Conservation (phyloP, 2,329 filamentous ascomycete genomes). For the Fusarium citri region DNA sequence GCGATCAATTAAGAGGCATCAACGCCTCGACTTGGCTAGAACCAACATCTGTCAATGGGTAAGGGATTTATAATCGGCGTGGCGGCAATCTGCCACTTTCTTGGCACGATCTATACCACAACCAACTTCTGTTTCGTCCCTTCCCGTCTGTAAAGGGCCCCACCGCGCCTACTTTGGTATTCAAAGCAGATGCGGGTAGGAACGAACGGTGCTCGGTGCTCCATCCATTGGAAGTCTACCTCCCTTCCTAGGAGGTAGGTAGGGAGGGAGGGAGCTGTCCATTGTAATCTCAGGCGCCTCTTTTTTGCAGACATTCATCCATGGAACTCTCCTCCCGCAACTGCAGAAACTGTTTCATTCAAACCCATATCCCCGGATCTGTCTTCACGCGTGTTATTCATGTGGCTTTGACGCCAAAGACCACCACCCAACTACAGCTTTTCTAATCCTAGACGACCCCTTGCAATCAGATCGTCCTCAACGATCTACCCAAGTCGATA, state of each 20-base stretch:
- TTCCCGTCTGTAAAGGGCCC: constrained; percentile 10
- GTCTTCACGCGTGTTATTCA: background rate
- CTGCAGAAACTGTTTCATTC: constrained; percentile 3
- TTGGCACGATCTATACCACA: constrained; percentile 26
- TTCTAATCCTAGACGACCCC: background rate
- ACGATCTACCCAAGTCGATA: constrained; percentile 2
- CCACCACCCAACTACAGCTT: background rate
- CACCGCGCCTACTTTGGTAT: constrained; percentile 15
- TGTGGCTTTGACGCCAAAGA: background rate
- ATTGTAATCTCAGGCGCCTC: constrained; percentile 8
- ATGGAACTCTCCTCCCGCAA: constrained; percentile 33
- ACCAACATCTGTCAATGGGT: background rate
- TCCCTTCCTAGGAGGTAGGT: background rate
- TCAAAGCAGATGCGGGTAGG: background rate
- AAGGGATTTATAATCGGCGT: background rate
- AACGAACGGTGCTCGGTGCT: background rate
- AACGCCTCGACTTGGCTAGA: background rate
- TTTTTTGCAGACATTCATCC: background rate
- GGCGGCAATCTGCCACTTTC: constrained; percentile 29
- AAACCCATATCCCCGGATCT: background rate
- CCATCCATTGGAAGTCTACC: background rate
- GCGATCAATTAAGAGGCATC: background rate
- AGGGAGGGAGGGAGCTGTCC: background rate
- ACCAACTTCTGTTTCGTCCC: background rate
- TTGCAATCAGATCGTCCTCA: constrained; percentile 6